Evolutionary conservation across 345 rosid species (phyloP).

Genomic region (Lenwebbia sp.): DNA sequence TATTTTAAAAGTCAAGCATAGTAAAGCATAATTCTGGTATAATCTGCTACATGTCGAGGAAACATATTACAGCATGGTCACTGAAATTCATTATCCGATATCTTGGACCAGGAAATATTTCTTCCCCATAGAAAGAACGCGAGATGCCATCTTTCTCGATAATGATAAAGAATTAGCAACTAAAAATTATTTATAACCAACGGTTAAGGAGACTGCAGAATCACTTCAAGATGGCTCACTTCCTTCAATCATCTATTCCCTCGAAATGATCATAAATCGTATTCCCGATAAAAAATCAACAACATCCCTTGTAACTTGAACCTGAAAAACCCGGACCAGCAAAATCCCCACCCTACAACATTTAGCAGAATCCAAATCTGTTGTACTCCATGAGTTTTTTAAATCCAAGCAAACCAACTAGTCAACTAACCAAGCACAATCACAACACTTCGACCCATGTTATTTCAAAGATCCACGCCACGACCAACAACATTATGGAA

Average conservation of each 20-base stretch:
- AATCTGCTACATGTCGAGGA: not conserved
- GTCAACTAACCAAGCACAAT: not conserved
- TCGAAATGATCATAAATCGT: not conserved
- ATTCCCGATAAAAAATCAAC: not conserved
- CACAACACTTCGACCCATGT: not conserved
- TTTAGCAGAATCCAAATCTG: not conserved
- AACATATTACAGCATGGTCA: not conserved
- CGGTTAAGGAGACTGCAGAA: not conserved
- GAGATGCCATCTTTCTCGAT: not conserved
- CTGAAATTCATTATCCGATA: not conserved
- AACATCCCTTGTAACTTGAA: not conserved
- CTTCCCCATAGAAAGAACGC: not conserved
- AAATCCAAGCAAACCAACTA: not conserved
- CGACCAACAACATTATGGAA: not conserved
- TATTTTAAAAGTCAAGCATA: not conserved
- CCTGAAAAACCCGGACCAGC: not conserved
- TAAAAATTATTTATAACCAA: fast-evolving
- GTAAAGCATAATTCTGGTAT: not conserved
- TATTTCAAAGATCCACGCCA: not conserved
- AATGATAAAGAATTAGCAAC: fast-evolving
- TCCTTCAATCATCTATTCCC: not conserved
- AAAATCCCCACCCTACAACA: not conserved
- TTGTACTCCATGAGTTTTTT: not conserved
- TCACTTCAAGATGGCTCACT: not conserved
- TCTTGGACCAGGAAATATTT: fast-evolving